phyloP scores from a whole-genome alignment of 139 green algal species.

The Volvox africanus region DNA sequence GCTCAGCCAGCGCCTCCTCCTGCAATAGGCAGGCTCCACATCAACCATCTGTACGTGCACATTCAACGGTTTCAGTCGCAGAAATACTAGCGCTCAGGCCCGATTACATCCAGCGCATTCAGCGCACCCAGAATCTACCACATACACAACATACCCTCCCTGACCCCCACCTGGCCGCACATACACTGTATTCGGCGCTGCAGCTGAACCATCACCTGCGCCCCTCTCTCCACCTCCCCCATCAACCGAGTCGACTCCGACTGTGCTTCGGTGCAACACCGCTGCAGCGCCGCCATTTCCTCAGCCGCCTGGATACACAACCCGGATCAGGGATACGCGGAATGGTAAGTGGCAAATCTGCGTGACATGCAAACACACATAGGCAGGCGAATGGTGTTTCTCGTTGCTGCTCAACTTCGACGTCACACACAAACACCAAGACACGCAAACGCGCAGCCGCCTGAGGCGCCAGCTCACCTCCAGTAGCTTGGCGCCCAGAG shows the following conservation, averaged over 20 bases:
- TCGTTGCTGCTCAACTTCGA: too few relatives aligned
- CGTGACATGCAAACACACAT: too few relatives aligned
- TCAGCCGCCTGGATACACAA: constrained; percentile 7
- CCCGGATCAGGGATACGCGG: too few relatives aligned
- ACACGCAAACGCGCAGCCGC: too few relatives aligned
- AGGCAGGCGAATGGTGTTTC: too few relatives aligned
- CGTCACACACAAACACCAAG: too few relatives aligned
- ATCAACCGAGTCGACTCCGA: background rate
- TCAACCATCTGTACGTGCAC: too few relatives aligned
- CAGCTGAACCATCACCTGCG: constrained; percentile 14
- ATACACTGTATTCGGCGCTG: constrained; percentile 25
- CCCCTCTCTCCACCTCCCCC: constrained; percentile 13
- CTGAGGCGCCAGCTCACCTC: constrained; percentile 8
- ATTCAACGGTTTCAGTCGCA: too few relatives aligned
- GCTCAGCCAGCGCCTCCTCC: constrained; percentile 40
- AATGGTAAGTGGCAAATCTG: too few relatives aligned
- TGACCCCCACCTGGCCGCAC: constrained; percentile 27
- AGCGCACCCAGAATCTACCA: background rate
- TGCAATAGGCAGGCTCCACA: background rate
- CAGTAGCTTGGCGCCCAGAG: constrained; percentile 30
- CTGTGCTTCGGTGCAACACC: background rate
- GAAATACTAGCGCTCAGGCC: too few relatives aligned
- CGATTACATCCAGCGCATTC: too few relatives aligned
- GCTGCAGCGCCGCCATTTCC: background rate
- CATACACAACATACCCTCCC: background rate